Evolutionary conservation across 768 basidiomycete genomes (phyloP).

Genomic region (Strobilomyces confusus): DNA sequence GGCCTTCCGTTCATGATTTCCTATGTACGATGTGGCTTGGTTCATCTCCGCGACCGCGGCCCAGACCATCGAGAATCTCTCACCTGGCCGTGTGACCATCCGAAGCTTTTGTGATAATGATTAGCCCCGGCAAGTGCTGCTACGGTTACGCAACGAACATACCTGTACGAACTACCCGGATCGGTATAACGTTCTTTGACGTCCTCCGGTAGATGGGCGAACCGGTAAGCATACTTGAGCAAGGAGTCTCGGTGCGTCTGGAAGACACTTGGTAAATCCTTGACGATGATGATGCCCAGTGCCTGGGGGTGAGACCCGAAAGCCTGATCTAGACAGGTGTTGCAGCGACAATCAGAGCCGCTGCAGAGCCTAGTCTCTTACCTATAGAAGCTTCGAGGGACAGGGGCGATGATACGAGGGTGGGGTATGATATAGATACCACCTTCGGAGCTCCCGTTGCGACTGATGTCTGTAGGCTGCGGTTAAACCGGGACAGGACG

Average conservation of each 20-base stretch:
- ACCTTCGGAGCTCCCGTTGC: constrained; percentile 14
- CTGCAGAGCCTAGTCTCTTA: constrained; percentile 23
- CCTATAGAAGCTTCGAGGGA: constrained; percentile 61
- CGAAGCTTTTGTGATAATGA: constrained; percentile 54
- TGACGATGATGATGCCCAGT: constrained; percentile 77
- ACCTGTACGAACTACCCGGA: constrained; percentile 73
- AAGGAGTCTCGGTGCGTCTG: constrained; percentile 60
- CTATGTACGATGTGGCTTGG: constrained; percentile 30
- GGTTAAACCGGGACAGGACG: constrained; percentile 3
- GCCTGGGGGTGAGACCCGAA: constrained; percentile 77
- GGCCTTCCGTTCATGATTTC: constrained; percentile 97
- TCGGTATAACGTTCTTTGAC: constrained; percentile 74
- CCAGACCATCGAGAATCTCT: constrained; percentile 1
- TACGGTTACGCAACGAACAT: constrained; percentile 14
- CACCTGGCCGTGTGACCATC: constrained; percentile 98
- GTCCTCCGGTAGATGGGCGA: constrained; percentile 65
- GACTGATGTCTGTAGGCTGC: constrained; percentile 13
- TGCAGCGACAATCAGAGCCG: neutral
- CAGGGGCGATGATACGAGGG: constrained; percentile 49
- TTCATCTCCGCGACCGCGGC: neutral
- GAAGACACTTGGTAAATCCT: constrained; percentile 74
- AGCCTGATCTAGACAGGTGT: constrained; percentile 54
- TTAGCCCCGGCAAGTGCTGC: neutral
- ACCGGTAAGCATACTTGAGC: constrained; percentile 69
- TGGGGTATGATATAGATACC: constrained; percentile 60